phyloP scores from a whole-genome alignment of 768 basidiomycete genomes.

The Naganishia randhawae region DNA sequence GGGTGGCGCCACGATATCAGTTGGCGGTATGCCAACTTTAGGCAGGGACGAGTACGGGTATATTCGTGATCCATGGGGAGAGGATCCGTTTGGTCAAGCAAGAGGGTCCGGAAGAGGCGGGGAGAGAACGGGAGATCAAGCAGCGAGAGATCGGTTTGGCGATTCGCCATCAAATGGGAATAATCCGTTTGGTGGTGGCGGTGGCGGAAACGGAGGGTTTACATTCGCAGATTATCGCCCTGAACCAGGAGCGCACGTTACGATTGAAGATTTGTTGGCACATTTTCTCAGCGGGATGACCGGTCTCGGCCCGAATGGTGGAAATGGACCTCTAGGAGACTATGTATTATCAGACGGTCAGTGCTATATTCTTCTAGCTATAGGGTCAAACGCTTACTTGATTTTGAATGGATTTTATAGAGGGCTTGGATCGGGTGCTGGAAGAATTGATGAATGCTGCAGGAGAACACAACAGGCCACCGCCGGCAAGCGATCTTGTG shows the following conservation, averaged over 20 bases:
- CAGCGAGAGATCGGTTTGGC: background rate
- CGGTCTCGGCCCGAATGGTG: conserved; percentile 6
- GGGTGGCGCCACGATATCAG: conserved; percentile 33
- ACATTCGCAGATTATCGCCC: conserved; percentile 5
- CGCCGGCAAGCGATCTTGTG: conserved; percentile 78
- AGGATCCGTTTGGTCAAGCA: background rate
- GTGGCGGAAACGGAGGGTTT: background rate
- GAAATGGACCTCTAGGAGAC: conserved; percentile 68
- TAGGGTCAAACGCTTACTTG: conserved; percentile 15
- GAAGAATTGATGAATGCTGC: conserved; percentile 62
- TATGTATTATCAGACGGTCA: conserved; percentile 85
- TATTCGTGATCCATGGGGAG: conserved; percentile 30
- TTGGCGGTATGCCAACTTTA: conserved; percentile 1
- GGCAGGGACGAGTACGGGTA: conserved; percentile 27
- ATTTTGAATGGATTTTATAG: conserved; percentile 59
- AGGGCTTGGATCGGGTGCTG: conserved; percentile 79
- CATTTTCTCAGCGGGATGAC: conserved; percentile 22
- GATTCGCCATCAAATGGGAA: background rate
- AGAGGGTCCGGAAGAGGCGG: conserved; percentile 10
- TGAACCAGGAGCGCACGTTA: background rate
- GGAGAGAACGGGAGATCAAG: background rate
- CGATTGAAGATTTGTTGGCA: conserved; percentile 1
- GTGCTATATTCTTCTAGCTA: conserved; percentile 24
- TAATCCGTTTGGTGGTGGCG: conserved; percentile 1
- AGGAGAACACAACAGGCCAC: conserved; percentile 59